These are phyloP conservation scores for Candida bentonensis DNA, from an alignment of 805 yeast species.

Conservation along the genomic window DNA sequence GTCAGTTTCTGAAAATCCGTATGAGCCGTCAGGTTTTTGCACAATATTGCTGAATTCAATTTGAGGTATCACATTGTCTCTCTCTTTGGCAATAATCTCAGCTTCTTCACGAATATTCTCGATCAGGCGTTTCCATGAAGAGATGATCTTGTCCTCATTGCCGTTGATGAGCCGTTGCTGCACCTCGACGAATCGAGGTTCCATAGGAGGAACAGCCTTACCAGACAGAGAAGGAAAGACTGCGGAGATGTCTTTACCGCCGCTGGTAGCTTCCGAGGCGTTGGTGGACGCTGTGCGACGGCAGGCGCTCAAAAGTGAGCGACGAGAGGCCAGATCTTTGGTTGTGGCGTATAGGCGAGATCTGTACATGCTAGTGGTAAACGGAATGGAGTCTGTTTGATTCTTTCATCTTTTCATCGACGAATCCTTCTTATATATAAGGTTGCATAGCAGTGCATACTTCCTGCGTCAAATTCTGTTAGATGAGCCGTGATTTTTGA, in stretches of 20 bases:
- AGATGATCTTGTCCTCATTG: slow-evolving; percentile 1
- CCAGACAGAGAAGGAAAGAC: slow-evolving; percentile 7
- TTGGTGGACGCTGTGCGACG: slow-evolving; percentile 7
- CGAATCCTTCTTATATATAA: no score
- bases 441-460: no score
- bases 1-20: slow-evolving; percentile 2
- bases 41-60: neutral
- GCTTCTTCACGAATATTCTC: slow-evolving; percentile 2
- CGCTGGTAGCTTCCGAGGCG: slow-evolving; percentile 2
- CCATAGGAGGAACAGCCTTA: slow-evolving; percentile 1
- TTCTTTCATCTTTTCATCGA: no score
- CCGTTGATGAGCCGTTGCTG: slow-evolving; percentile 4
- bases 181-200: slow-evolving; percentile 4
- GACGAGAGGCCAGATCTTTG: no score
- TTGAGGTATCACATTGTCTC: neutral
- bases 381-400: no score
- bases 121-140: slow-evolving; percentile 5
- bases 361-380: no score
- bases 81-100: neutral
- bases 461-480: no score
- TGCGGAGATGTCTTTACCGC: slow-evolving; percentile 6
- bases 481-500: no score
- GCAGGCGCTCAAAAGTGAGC: no score
- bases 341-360: no score
- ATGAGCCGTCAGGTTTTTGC: slow-evolving; percentile 2